These are phyloP conservation scores for Saccharomycopsis fermentans DNA, from an alignment of 805 yeast species.

Conservation along the genomic window DNA sequence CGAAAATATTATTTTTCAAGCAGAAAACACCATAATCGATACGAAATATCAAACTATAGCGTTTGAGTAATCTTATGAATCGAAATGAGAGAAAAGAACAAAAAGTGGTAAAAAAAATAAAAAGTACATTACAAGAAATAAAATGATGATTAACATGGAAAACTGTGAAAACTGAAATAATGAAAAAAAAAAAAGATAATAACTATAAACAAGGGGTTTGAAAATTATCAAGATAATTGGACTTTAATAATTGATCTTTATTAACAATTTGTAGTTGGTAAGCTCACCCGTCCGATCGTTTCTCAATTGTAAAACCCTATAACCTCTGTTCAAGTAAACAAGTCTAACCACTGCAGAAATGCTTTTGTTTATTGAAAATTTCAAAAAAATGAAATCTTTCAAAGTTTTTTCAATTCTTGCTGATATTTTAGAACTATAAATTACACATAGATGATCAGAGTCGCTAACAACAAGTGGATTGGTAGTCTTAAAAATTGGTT, in stretches of 20 bases:
- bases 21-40: too few species aligned
- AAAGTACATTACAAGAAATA: background rate
- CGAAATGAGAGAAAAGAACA: background rate
- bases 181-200: background rate
- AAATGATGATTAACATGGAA: background rate
- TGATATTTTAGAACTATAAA: conserved; percentile 56
- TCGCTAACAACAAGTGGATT: background rate
- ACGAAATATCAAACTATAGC: too few species aligned
- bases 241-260: conserved; percentile 21
- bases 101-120: background rate
- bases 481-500: conserved; percentile 55
- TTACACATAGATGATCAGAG: conserved; percentile 40
- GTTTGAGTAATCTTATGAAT: too few species aligned
- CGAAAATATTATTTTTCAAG: too few species aligned
- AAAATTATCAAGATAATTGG: background rate
- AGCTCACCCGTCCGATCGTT: conserved; percentile 74
- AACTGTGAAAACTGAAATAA: background rate
- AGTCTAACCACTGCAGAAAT: conserved; percentile 41
- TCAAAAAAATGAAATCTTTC: conserved; percentile 44
- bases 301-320: conserved; percentile 67
- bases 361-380: conserved; percentile 40
- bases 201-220: background rate
- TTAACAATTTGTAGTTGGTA: conserved; percentile 41
- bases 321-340: conserved; percentile 62
- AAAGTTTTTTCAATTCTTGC: conserved; percentile 30